Percentiles rank a stretch among this genome's conserved stretches.
These are phyloP conservation scores for Nemania sp. DNA, from an alignment of 2,329 filamentous ascomycete genomes.

Conservation along the genomic window DNA sequence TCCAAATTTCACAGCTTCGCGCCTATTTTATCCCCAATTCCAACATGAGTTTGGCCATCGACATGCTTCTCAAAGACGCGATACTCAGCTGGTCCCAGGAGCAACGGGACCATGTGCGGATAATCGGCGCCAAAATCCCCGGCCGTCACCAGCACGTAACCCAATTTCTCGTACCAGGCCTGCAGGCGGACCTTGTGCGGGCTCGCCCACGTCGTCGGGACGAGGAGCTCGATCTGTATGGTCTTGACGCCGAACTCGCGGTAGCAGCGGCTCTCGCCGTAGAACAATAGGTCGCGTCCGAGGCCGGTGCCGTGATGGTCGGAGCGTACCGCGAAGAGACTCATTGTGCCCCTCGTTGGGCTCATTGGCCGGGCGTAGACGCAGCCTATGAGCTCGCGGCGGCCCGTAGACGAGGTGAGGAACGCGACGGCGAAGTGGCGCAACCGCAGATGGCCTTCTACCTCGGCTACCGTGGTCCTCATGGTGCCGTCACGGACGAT, in stretches of 20 bases:
- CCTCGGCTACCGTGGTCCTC: conserved; percentile 2
- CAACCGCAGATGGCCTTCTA: conserved; percentile 2
- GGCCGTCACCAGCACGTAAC: conserved; percentile 7
- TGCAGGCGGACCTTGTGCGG: conserved; percentile 12
- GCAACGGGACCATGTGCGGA: conserved; percentile 13
- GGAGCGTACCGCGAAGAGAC: conserved; percentile 3
- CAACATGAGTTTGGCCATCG: neutral
- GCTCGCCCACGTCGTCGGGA: conserved; percentile 4
- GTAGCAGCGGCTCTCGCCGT: conserved; percentile 10
- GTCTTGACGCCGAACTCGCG: neutral
- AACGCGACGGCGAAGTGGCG: conserved; percentile 10
- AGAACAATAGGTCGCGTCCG: conserved; percentile 9
- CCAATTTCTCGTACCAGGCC: conserved; percentile 14
- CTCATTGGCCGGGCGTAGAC: conserved; percentile 2
- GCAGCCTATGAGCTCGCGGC: conserved; percentile 7
- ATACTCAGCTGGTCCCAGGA: conserved; percentile 10
- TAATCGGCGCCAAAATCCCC: conserved; percentile 18
- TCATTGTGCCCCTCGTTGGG: conserved; percentile 3
- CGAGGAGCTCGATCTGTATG: conserved; percentile 14
- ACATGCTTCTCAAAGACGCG: conserved; percentile 12
- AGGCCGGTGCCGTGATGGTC: conserved; percentile 11
- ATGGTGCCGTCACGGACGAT: conserved; percentile 8
- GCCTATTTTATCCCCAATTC: neutral
- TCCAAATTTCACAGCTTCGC: neutral
- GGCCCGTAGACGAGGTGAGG: neutral